Conservation (phyloP, 306 rosid species). For the Vigna hirtella region DNA sequence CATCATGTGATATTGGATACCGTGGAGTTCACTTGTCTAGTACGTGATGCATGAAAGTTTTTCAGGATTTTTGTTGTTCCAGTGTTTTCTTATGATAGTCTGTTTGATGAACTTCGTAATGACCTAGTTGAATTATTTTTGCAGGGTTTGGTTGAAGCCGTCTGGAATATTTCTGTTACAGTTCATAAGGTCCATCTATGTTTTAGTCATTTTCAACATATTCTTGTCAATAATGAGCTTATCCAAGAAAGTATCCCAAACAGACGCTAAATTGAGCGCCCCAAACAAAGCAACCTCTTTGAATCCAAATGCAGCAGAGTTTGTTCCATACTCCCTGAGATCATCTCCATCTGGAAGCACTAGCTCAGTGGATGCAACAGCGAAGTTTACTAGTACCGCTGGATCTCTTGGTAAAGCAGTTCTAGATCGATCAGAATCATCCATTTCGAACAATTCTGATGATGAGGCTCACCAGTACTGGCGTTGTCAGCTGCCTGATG, state of each 20-base stretch:
- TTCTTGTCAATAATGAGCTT: constrained; percentile 79
- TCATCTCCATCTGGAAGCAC: constrained; percentile 73
- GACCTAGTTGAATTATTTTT: constrained; percentile 42
- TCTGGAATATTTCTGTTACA: constrained; percentile 35
- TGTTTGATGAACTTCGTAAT: constrained; percentile 11
- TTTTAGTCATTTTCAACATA: constrained; percentile 42
- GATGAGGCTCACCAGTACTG: constrained; percentile 93
- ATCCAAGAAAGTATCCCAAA: constrained; percentile 67
- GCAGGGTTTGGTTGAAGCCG: constrained; percentile 91
- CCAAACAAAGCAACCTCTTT: constrained; percentile 65
- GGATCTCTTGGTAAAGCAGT: constrained; percentile 82
- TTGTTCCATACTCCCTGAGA: constrained; percentile 81
- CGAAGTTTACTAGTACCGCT: constrained; percentile 56
- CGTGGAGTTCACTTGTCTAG: constrained; percentile 21
- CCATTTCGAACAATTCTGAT: constrained; percentile 82
- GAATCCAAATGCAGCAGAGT: constrained; percentile 99
- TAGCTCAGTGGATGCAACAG: constrained; percentile 58
- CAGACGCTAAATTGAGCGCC: constrained; percentile 57
- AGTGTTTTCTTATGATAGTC: not conserved
- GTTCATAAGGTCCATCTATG: constrained; percentile 20
- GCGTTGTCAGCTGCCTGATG: constrained; percentile 98
- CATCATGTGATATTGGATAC: not conserved
- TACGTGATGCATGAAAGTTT: not conserved
- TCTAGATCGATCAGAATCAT: constrained; percentile 84
- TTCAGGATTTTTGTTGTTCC: not conserved